phyloP scores from a whole-genome alignment of 2,329 filamentous ascomycete genomes.

The Diaporthe destruens region DNA sequence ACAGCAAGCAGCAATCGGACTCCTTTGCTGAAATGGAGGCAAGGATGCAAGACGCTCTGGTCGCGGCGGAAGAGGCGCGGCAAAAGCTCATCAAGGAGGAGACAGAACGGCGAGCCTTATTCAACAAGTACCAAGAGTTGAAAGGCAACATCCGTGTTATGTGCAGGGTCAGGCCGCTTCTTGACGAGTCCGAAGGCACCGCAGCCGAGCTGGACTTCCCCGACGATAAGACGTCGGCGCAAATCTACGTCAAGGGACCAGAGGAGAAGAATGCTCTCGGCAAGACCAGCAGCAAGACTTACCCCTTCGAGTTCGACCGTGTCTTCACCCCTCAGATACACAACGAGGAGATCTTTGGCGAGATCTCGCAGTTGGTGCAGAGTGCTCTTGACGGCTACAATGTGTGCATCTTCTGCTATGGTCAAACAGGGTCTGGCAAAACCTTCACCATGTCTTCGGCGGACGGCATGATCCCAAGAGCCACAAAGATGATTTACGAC shows the following conservation, averaged over 20 bases:
- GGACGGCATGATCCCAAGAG: constrained; percentile 95
- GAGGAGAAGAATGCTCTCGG: constrained; percentile 87
- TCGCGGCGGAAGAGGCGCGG: constrained; percentile 76
- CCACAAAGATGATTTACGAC: constrained; percentile 93
- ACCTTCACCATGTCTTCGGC: constrained; percentile 93
- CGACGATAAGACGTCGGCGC: constrained; percentile 85
- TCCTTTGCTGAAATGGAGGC: constrained; percentile 86
- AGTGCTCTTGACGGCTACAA: constrained; percentile 98
- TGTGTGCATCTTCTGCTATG: constrained; percentile 98
- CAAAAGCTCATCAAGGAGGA: constrained; percentile 93
- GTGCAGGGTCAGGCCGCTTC: constrained; percentile 88
- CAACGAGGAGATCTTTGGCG: constrained; percentile 91
- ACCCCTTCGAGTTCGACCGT: constrained; percentile 91
- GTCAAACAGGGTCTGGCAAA: constrained; percentile 96
- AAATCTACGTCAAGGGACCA: constrained; percentile 85
- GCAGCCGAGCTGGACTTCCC: constrained; percentile 84
- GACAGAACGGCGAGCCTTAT: constrained; percentile 87
- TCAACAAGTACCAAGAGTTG: constrained; percentile 97
- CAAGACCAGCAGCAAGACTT: constrained; percentile 80
- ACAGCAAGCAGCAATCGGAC: constrained; percentile 88
- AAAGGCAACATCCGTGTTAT: constrained; percentile 99
- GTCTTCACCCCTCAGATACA: constrained; percentile 84
- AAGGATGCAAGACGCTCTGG: constrained; percentile 81
- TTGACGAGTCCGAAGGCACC: constrained; percentile 70
- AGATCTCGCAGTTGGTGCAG: constrained; percentile 97